Evolutionary conservation across 1,284 basidiomycete genomes (phyloP), one percentile per base, ranked within the genome.

Genomic region (Puccinia coronata): DNA sequence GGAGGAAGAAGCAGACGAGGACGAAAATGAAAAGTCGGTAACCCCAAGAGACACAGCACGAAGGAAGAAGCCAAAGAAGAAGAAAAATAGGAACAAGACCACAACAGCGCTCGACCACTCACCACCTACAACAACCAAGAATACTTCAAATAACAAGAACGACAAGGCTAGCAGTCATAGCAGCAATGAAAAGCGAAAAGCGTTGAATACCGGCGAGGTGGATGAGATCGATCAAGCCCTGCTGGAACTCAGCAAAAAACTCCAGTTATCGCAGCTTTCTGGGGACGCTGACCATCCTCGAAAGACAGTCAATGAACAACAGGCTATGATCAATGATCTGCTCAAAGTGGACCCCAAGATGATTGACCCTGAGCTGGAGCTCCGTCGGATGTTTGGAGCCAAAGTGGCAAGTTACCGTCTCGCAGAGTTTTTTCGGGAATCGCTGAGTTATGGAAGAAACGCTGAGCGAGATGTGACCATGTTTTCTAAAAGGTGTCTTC

Each of bases 381-480:
- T 97, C 86, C 91, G 92, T 80, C 92, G 91, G 82, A 96, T 97
- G 89, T 98, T 98, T 84, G 95, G 95, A 0, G 90, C 93, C 9
- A 93, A 92, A 85, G 94, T 96, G 76, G 90, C 96, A 20, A 88
- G 90, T 82, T 28, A 16, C 6, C 23, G 43, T 28, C n/a, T n/a
- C n/a, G n/a, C 14, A 49, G n/a, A 63, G 18, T 34, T 59, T 59
- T 31, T 59, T 28, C 16, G 2, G 14, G 16, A 31, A 59, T 34
- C 14, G 6, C 59, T 36, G 9, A 28, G 8, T 31, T 8, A n/a
- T 61, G 28, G 8, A 1, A 53, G 51, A n/a, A 53, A 20, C 16
- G 51, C 51, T 53, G 51, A 53, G 51, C 51, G n/a, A 53, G n/a
- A 16, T 71, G 12, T 70, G 23, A n/a, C 14, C 34, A 20, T 43